Conservation (phyloP, 1,284 basidiomycete species). For the Neotropicomus parvogracilis region DNA sequence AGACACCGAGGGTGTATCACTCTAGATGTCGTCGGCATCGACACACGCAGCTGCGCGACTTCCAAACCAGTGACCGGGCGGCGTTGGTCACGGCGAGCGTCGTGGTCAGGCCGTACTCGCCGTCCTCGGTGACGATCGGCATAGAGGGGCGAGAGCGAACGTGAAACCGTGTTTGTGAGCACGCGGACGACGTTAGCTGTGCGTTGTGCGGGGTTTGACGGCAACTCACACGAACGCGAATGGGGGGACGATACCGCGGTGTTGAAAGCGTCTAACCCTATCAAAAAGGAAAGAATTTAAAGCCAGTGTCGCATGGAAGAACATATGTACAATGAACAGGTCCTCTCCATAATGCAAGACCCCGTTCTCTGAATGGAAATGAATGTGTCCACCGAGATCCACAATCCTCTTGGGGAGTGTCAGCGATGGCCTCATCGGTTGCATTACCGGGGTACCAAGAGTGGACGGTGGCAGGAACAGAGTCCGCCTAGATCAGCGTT, state of each 20-base stretch:
- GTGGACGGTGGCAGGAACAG: constrained; percentile 65
- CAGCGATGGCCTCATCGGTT: constrained; percentile 77
- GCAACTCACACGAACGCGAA: constrained; percentile 70
- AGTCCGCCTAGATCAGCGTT: constrained; percentile 70
- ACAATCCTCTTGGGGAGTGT: constrained; percentile 73
- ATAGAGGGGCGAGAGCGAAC: constrained; percentile 58
- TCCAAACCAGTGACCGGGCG: constrained; percentile 54
- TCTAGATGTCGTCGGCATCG: constrained; percentile 50
- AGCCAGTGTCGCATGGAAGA: background rate
- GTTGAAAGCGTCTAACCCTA: constrained; percentile 76
- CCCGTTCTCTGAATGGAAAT: constrained; percentile 71
- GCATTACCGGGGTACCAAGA: constrained; percentile 84
- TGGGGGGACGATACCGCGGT: constrained; percentile 59
- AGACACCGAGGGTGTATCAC: constrained; percentile 55
- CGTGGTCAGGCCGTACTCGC: constrained; percentile 45
- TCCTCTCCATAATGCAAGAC: constrained; percentile 64
- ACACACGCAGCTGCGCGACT: constrained; percentile 66
- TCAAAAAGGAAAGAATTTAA: background rate
- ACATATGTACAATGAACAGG: constrained; percentile 56
- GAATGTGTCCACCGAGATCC: constrained; percentile 67
- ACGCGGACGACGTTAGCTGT: background rate
- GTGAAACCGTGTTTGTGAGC: constrained; percentile 73
- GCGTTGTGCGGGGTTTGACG: background rate
- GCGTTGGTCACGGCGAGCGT: constrained; percentile 60
- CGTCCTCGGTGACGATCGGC: constrained; percentile 35